Conservation (phyloP, 2,329 filamentous ascomycete genomes). For the Colletotrichum filicis region DNA sequence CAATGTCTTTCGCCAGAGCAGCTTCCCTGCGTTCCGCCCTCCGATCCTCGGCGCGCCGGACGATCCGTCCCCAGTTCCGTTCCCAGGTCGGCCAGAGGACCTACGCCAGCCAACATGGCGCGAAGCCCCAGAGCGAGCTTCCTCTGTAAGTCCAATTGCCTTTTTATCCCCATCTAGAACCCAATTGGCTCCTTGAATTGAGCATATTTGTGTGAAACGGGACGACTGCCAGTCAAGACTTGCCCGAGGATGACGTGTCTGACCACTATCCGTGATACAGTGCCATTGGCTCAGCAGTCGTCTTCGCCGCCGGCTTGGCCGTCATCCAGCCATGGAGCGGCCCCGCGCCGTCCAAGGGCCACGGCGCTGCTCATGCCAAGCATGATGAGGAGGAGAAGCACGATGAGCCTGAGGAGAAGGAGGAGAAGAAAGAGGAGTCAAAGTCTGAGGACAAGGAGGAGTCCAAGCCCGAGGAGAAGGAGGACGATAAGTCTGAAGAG, state of each 20-base stretch:
- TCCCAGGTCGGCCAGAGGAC: slow-evolving; percentile 27
- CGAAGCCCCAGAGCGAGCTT: slow-evolving; percentile 32
- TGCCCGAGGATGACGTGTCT: neutral
- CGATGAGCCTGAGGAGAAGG: slow-evolving; percentile 14
- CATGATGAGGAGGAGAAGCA: slow-evolving; percentile 30
- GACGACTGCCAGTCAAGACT: no score
- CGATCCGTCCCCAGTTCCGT: slow-evolving; percentile 29
- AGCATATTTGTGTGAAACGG: no score
- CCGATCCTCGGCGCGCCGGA: slow-evolving; percentile 32
- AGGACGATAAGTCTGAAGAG: slow-evolving; percentile 39
- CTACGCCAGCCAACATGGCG: slow-evolving; percentile 34
- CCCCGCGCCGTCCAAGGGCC: slow-evolving; percentile 19
- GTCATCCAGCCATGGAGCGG: slow-evolving; percentile 29
- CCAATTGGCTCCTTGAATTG: neutral
- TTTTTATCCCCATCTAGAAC: neutral
- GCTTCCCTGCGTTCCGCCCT: slow-evolving; percentile 28
- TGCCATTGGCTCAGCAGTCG: slow-evolving; percentile 15
- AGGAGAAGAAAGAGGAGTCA: slow-evolving; percentile 2
- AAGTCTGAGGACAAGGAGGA: neutral
- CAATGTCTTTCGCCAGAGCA: slow-evolving; percentile 30
- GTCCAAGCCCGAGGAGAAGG: slow-evolving; percentile 39
- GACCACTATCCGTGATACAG: neutral
- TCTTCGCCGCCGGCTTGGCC: slow-evolving; percentile 26
- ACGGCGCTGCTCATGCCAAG: slow-evolving; percentile 10
- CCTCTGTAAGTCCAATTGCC: slow-evolving; percentile 14